Base-by-base conservation (phyloP, 352 stramenopile genomes). In the Phytophthora capsici region DNA sequence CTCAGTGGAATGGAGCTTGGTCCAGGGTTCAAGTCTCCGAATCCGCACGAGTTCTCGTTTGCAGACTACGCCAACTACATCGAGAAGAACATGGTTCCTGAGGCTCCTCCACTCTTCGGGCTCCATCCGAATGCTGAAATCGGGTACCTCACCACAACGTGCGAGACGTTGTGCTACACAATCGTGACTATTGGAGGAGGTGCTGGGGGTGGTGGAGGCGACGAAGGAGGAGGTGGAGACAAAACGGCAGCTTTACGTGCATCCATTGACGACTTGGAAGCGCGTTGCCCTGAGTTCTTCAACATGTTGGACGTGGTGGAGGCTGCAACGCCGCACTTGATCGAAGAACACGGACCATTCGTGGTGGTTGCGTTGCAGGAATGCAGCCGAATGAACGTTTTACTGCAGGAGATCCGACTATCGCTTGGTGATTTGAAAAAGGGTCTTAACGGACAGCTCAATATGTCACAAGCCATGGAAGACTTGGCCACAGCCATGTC, bases 81-180 rank as follows among this genome's bases (percentile, higher is more conserved):
- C 38, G 88, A 98, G 46, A 96, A 95, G 71, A 82, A 97, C 63
- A 93, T 99, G 78, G 94, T 97, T 19, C 64, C 84, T 0, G 96
- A 99, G 69, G 90, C 86, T 6, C 96, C 96, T 2, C 90, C 89
- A 23, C 84, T 98, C 46, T 99, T 98, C 55, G 94, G 96, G 0
- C 76, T 99, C 37, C 94, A 98, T 61, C 93, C 92, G 25, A 98
- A 98, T 64, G 94, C 95, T 26, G 96, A 99, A 75, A 98, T 98
- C 51, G 91, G 91, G 19, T 99, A 98, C 57, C 78, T 99, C 46
- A 98, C 93, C 4, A 97, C 91, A 16, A 97, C 84, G 22, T 97
- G 90, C 38, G 87, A 97, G 60, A 90, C 75, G 16, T 63, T 99
- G 12, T 98, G 97, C 73, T 94, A 97, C 66, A 97, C 93, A 14